Evolutionary conservation across 192 early-diverging fungal species (phyloP), one percentile per base, ranked within the genome.

Genomic region (Entomortierella chlamydospora): DNA sequence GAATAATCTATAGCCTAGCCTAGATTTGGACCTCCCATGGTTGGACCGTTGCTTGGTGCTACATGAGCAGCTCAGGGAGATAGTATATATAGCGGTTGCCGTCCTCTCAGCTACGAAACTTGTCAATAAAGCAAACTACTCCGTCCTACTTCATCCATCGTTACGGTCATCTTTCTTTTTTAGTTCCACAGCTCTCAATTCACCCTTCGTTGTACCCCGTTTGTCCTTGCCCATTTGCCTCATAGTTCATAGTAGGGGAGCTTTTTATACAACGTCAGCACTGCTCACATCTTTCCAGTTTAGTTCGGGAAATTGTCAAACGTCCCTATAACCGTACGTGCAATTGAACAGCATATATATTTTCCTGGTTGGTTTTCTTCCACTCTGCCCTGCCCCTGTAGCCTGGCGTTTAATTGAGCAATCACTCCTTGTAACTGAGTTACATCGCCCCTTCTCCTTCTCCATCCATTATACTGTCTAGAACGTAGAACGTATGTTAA

Each of bases 371-470:
- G 45, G 45, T 47, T 47, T 47, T 47, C 45, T 47, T 47, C 45
- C 20, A 47, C 45, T 47, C 28, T 54, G 52, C 52, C 52, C 52
- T 54, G 52, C 52, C 52, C 52, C 52, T 54, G 52, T 23, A 5
- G 52, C 52, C 22, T 54, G 25, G 22, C 28, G 22, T 17, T 10
- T 57, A 55, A 34, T 57, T 57, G 31, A 33, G 55, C 55, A 11
- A 34, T 57, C 31, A 20, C 55, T 57, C 55, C 55, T 57, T 57
- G 55, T 57, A 34, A 57, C 55, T 57, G 55, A 57, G 55, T 33
- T 33, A 34, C 12, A 13, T 33, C 20, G 55, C 55, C 55, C 55
- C 55, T 45, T 61, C 23, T 43, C 26, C 57, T 37, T 25, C 37
- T 2, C 23, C 45, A n/a, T 47, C 28, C 22, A 45, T 25, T 20